Conservation (phyloP, 78 protist genomes). For the Acrasis kona region DNA sequence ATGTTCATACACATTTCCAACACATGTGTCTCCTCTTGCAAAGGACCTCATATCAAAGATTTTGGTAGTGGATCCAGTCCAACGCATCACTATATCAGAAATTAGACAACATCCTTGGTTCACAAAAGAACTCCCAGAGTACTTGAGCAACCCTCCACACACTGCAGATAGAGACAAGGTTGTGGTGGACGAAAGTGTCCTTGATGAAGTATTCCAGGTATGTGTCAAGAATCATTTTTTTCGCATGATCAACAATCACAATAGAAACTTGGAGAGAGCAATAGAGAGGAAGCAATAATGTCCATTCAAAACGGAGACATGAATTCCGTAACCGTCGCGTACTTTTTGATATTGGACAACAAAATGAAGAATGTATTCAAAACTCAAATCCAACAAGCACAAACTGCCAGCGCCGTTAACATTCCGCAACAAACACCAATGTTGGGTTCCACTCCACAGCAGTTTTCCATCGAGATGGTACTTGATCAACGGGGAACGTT, state of each 20-base stretch:
- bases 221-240: too few species aligned
- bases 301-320: constrained; percentile 4
- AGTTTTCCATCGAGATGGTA: too few species aligned
- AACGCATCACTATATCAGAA: constrained; percentile 79
- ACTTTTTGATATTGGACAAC: constrained; percentile 19
- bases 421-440: neutral
- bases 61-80: constrained; percentile 91
- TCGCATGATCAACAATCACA: constrained; percentile 14
- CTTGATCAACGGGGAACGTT: too few species aligned
- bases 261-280: neutral
- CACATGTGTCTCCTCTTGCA: constrained; percentile 55
- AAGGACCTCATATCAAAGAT: constrained; percentile 76
- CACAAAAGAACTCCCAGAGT: constrained; percentile 40
- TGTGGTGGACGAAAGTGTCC: too few species aligned
- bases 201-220: too few species aligned
- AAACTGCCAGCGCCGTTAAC: neutral
- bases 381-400: neutral
- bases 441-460: neutral
- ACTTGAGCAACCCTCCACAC: neutral
- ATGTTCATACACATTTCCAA: too few species aligned
- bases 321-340: constrained; percentile 29
- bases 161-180: neutral
- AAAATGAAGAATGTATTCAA: constrained; percentile 4
- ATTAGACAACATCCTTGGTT: constrained; percentile 85
- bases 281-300: neutral